phyloP scores from a whole-genome alignment of 176 grass and related monocot genomes.

The Triticum monococcum region DNA sequence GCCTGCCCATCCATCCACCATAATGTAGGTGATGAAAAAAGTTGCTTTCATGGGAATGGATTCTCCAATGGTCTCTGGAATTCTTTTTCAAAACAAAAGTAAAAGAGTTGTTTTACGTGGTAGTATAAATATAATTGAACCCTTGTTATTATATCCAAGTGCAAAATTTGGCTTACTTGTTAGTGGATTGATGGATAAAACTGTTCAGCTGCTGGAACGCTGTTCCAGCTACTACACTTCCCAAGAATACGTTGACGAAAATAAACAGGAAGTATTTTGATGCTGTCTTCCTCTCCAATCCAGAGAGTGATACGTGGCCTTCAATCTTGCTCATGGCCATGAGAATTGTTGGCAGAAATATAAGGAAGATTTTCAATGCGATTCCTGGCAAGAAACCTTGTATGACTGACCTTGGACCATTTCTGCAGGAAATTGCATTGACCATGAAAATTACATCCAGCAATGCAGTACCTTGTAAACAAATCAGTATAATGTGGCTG shows the following conservation, averaged over 20 bases:
- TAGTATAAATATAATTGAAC: constrained; percentile 19
- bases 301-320: constrained; percentile 68
- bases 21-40: constrained; percentile 95
- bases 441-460: constrained; percentile 17
- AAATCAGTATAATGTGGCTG: neutral
- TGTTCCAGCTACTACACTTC: constrained; percentile 86
- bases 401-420: constrained; percentile 63
- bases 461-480: constrained; percentile 5
- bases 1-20: constrained; percentile 95
- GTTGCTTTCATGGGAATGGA: constrained; percentile 95
- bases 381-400: constrained; percentile 98
- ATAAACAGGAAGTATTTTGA: constrained; percentile 86
- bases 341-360: constrained; percentile 86
- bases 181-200: constrained; percentile 73
- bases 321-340: constrained; percentile 97
- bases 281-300: constrained; percentile 82
- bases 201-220: constrained; percentile 93
- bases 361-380: constrained; percentile 78
- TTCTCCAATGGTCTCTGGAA: constrained; percentile 83
- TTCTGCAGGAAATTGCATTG: constrained; percentile 58
- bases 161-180: constrained; percentile 50
- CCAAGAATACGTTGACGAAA: constrained; percentile 93
- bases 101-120: neutral
- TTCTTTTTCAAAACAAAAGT: constrained; percentile 37
- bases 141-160: neutral